phyloP scores from a whole-genome alignment of 2,329 filamentous ascomycete genomes.

The Ceratocystis destructans region DNA sequence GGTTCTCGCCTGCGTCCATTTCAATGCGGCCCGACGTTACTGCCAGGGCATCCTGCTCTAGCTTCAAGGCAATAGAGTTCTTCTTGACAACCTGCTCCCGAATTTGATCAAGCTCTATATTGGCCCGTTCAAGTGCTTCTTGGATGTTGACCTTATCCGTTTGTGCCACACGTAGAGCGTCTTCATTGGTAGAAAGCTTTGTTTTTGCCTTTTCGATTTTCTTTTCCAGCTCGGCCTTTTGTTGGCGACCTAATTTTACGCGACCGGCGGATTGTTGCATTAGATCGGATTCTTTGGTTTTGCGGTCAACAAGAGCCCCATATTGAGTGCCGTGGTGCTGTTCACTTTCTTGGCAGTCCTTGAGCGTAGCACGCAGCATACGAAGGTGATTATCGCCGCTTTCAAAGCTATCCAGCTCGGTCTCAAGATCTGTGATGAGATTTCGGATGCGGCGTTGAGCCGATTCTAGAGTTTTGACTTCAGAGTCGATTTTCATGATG shows the following conservation, averaged over 20 bases:
- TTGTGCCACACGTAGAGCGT: conserved; percentile 25
- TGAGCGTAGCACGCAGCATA: conserved; percentile 43
- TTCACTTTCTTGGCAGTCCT: conserved; percentile 33
- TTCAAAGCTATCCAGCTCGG: conserved; percentile 51
- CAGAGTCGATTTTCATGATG: conserved; percentile 28
- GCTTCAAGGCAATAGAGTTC: conserved; percentile 37
- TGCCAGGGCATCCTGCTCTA: conserved; percentile 40
- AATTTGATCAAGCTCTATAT: conserved; percentile 29
- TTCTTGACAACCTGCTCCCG: conserved; percentile 26
- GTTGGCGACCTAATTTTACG: not conserved
- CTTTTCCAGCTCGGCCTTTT: not conserved
- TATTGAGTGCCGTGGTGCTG: conserved; percentile 42
- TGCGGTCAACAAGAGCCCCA: conserved; percentile 37
- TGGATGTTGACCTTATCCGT: conserved; percentile 10
- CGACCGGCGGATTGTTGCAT: not conserved
- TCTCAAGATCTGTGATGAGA: conserved; percentile 35
- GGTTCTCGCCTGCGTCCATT: conserved; percentile 42
- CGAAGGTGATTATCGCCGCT: conserved; percentile 55
- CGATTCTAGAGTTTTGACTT: not conserved
- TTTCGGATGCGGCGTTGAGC: conserved; percentile 26
- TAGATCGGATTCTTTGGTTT: conserved; percentile 29
- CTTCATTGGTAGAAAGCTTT: conserved; percentile 24
- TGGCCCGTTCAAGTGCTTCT: conserved; percentile 29
- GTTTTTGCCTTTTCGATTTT: conserved; percentile 3
- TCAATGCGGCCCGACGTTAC: conserved; percentile 31